phyloP scores from a whole-genome alignment of 139 green algal genomes.

The Tetraselmis chui region DNA sequence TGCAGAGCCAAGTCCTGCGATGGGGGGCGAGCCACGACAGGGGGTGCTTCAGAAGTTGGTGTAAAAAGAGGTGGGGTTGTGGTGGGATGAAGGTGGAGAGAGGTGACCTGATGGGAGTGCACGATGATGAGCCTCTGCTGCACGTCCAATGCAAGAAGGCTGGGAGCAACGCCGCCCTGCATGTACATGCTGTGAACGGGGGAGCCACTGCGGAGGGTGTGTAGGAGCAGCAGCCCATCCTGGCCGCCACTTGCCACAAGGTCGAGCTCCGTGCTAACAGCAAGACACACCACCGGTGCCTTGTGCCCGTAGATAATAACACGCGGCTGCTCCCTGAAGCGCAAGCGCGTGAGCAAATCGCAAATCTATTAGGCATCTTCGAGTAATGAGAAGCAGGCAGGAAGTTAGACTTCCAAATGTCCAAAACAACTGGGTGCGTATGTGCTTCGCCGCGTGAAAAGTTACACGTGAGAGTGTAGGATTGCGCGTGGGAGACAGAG shows the following conservation, averaged over 20 bases:
- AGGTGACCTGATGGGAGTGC: constrained; percentile 21
- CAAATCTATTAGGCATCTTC: too few relatives aligned
- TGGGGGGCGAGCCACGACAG: neutral
- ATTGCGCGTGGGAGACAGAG: too few relatives aligned
- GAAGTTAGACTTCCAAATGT: too few relatives aligned
- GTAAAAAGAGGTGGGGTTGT: neutral
- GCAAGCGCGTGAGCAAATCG: constrained; percentile 3
- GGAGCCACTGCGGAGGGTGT: constrained; percentile 41
- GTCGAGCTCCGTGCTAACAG: constrained; percentile 45
- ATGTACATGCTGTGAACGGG: constrained; percentile 27
- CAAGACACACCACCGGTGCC: constrained; percentile 43
- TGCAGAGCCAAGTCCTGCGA: constrained; percentile 34
- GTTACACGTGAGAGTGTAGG: too few relatives aligned
- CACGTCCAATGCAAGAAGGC: constrained; percentile 15
- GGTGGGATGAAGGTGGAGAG: neutral
- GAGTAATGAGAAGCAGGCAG: too few relatives aligned
- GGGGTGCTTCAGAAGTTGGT: neutral
- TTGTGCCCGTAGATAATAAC: constrained; percentile 47
- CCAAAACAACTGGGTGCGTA: too few relatives aligned
- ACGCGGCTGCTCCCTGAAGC: constrained; percentile 25
- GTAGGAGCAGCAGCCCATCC: constrained; percentile 46
- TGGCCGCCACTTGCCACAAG: constrained; percentile 33
- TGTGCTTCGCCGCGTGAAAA: too few relatives aligned
- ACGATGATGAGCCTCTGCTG: constrained; percentile 26
- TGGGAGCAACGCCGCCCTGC: neutral